Conservation (phyloP, 257 asterid genomes). For the Petrea volubilis region DNA sequence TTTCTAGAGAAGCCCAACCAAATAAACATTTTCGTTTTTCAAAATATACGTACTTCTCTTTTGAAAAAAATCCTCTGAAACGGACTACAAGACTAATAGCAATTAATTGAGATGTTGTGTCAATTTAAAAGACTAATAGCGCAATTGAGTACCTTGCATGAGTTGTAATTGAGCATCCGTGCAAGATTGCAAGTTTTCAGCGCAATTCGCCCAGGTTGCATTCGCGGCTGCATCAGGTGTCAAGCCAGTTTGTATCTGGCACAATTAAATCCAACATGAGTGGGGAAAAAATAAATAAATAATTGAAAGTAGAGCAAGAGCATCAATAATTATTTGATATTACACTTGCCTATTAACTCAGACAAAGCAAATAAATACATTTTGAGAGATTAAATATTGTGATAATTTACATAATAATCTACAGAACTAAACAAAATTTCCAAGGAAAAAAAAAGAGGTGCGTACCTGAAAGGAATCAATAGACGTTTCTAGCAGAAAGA, state of each 20-base stretch:
- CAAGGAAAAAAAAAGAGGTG: not conserved
- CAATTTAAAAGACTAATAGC: not conserved
- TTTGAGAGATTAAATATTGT: not conserved
- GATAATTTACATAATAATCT: not conserved
- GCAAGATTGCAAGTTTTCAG: not conserved
- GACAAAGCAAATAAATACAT: too few species aligned
- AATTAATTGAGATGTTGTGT: not conserved
- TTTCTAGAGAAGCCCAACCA: too few species aligned
- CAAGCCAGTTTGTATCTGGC: not conserved
- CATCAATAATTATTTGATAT: too few species aligned
- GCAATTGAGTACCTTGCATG: not conserved
- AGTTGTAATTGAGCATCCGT: not conserved
- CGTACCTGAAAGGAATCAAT: conserved; percentile 38
- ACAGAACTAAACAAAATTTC: not conserved
- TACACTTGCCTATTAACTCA: not conserved
- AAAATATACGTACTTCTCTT: too few species aligned
- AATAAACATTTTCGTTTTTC: too few species aligned
- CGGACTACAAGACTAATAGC: too few species aligned
- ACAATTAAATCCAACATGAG: not conserved
- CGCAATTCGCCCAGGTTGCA: conserved; percentile 10
- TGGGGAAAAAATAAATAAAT: not conserved
- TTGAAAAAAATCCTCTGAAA: too few species aligned
- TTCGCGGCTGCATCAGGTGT: not conserved
- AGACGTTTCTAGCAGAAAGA: conserved; percentile 31
- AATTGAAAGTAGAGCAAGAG: not conserved